These are phyloP conservation scores for Monosporozyma aquatica DNA, from an alignment of 805 yeast genomes.

Conservation along the genomic window DNA sequence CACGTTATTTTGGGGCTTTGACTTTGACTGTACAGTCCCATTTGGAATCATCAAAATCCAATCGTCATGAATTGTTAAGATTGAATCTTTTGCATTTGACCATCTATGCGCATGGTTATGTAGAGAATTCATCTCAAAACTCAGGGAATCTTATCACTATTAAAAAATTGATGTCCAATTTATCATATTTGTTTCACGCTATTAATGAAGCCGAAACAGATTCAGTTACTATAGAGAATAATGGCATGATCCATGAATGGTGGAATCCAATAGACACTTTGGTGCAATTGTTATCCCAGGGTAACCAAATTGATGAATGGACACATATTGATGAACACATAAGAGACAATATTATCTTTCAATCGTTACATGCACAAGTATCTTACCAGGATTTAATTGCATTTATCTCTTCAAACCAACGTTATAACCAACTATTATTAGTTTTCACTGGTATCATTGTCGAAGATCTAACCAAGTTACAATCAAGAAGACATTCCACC, in stretches of 20 bases:
- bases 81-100: constrained; percentile 21
- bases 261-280: constrained; percentile 29
- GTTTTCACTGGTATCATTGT: constrained; percentile 27
- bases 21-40: constrained; percentile 28
- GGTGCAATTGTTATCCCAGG: constrained; percentile 12
- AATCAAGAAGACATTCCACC: constrained; percentile 20
- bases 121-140: constrained; percentile 10
- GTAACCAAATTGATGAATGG: constrained; percentile 10
- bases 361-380: constrained; percentile 12
- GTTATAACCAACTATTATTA: constrained; percentile 19
- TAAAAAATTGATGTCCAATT: constrained; percentile 30
- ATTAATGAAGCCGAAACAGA: constrained; percentile 15
- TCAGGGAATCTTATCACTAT: constrained; percentile 15
- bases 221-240: background rate
- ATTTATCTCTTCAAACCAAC: constrained; percentile 16
- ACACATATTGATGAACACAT: constrained; percentile 6
- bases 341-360: constrained; percentile 6
- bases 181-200: constrained; percentile 25
- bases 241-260: constrained; percentile 13
- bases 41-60: background rate
- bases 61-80: constrained; percentile 12
- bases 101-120: constrained; percentile 12
- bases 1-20: constrained; percentile 30
- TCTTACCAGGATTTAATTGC: constrained; percentile 20
- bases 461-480: constrained; percentile 29